Conservation (phyloP, 2,329 filamentous ascomycete species). For the Alternaria metachromatica region DNA sequence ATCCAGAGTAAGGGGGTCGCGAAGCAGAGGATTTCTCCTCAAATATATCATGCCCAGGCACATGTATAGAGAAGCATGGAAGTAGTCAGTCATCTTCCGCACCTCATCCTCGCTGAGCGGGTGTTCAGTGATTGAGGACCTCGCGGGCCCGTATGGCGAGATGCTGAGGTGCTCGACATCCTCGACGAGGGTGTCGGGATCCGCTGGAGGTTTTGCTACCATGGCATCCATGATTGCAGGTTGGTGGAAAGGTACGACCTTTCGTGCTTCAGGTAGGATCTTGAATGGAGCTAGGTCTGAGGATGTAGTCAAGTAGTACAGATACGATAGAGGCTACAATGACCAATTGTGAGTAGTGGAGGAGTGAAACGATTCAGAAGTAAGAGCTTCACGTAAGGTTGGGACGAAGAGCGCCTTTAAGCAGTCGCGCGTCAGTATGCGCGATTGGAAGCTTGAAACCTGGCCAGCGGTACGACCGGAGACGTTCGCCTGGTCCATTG, state of each 20-base stretch:
- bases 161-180: slow-evolving; percentile 50
- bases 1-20: slow-evolving; percentile 70
- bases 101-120: slow-evolving; percentile 72
- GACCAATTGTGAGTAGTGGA: neutral
- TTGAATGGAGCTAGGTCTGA: slow-evolving; percentile 4
- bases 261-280: slow-evolving; percentile 4
- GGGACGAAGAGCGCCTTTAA: slow-evolving; percentile 11
- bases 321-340: neutral
- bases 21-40: slow-evolving; percentile 73
- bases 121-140: slow-evolving; percentile 66
- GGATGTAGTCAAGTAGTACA: neutral
- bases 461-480: slow-evolving; percentile 7
- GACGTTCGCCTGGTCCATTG: slow-evolving; percentile 23
- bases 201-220: slow-evolving; percentile 25
- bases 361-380: neutral
- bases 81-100: slow-evolving; percentile 73
- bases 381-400: neutral
- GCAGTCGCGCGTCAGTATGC: slow-evolving; percentile 9
- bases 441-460: slow-evolving; percentile 8
- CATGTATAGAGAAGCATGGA: slow-evolving; percentile 76
- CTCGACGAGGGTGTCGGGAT: slow-evolving; percentile 34
- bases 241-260: slow-evolving; percentile 5
- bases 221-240: slow-evolving; percentile 33
- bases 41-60: slow-evolving; percentile 83
- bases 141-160: slow-evolving; percentile 68